These are phyloP conservation scores for Magnusiomyces paraingens DNA, from an alignment of 1,139 yeast species.

Conservation along the genomic window DNA sequence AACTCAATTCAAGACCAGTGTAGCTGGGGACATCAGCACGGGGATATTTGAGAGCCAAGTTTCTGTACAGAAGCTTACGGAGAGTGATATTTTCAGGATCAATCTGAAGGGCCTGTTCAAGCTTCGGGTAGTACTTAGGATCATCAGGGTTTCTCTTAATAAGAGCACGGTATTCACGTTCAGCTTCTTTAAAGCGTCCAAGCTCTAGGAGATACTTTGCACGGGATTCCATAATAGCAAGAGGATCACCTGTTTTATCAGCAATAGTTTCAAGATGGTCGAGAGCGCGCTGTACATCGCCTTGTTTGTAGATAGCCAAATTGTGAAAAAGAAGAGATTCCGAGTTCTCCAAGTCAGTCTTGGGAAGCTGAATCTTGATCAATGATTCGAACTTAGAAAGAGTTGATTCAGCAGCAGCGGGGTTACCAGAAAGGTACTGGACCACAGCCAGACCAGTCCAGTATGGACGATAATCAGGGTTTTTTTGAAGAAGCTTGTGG, in stretches of 20 bases:
- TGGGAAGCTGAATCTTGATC: conserved; percentile 37
- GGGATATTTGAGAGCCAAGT: conserved; percentile 67
- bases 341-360: conserved; percentile 64
- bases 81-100: conserved; percentile 27
- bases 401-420: conserved; percentile 61
- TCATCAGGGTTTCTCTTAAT: conserved; percentile 86
- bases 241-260: conserved; percentile 54
- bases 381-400: conserved; percentile 68
- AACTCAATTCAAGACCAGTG: conserved; percentile 68
- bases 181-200: conserved; percentile 52
- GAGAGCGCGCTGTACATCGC: conserved; percentile 60
- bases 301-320: conserved; percentile 55
- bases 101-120: conserved; percentile 55
- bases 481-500: conserved; percentile 61
- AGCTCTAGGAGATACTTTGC: conserved; percentile 52
- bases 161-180: conserved; percentile 58
- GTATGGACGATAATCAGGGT: conserved; percentile 81
- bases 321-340: conserved; percentile 75
- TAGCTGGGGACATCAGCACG: conserved; percentile 73
- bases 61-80: conserved; percentile 46
- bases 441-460: conserved; percentile 92
- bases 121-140: conserved; percentile 51
- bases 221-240: conserved; percentile 56
- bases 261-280: conserved; percentile 48
- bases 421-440: conserved; percentile 66